These are phyloP conservation scores for Trichoderma sp. DNA, from an alignment of 2,329 filamentous ascomycete species.

Conservation along the genomic window DNA sequence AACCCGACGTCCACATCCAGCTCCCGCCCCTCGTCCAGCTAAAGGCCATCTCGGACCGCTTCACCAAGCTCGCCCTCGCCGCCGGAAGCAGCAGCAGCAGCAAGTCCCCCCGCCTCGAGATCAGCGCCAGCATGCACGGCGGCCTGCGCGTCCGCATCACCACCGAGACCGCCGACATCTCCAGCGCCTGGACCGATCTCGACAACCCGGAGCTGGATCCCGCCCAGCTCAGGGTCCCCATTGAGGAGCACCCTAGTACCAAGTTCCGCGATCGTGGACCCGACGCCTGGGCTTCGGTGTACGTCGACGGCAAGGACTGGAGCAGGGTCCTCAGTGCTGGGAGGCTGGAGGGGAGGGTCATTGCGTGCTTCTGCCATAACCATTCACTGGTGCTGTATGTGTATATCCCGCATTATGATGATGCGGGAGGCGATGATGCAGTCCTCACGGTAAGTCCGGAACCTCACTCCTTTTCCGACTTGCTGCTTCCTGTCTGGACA, in stretches of 20 bases:
- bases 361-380: slow-evolving; percentile 85
- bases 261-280: slow-evolving; percentile 75
- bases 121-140: slow-evolving; percentile 94
- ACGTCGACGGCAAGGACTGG: slow-evolving; percentile 94
- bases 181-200: slow-evolving; percentile 81
- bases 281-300: slow-evolving; percentile 83
- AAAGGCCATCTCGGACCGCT: slow-evolving; percentile 92
- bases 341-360: slow-evolving; percentile 82
- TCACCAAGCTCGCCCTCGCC: slow-evolving; percentile 77
- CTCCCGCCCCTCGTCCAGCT: slow-evolving; percentile 84
- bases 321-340: slow-evolving; percentile 91
- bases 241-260: slow-evolving; percentile 81
- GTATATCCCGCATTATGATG: slow-evolving; percentile 72
- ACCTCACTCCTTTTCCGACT: too few relatives aligned
- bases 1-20: slow-evolving; percentile 92
- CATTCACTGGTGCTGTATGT: slow-evolving; percentile 83
- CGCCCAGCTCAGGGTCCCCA: slow-evolving; percentile 67
- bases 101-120: slow-evolving; percentile 70
- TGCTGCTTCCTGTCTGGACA: background rate
- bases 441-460: slow-evolving; percentile 69
- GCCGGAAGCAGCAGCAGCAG: slow-evolving; percentile 41
- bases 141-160: slow-evolving; percentile 76
- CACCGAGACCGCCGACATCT: slow-evolving; percentile 83
- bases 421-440: slow-evolving; percentile 65
- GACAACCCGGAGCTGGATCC: slow-evolving; percentile 88